Percentiles rank a stretch among this genome's conserved stretches.
Conservation (phyloP, 805 yeast species). For the Ogataea wickerhamii region DNA sequence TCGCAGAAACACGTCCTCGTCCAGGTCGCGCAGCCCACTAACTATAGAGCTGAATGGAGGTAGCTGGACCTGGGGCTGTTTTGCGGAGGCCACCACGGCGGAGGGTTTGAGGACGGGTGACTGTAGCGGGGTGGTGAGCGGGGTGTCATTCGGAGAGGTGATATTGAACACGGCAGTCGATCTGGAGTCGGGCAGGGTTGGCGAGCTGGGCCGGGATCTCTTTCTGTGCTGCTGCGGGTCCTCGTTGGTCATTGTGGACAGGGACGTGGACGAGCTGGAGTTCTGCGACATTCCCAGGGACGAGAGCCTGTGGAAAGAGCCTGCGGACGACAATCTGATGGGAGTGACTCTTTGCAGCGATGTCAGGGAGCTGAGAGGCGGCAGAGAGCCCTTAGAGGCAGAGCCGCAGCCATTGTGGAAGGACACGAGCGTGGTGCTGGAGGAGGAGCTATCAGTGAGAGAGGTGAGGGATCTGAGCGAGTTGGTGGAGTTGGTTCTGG, state of each 20-base stretch:
- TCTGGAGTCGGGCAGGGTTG: constrained; percentile 11
- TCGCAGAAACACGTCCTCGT: constrained; percentile 24
- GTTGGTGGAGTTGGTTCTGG: constrained; percentile 31
- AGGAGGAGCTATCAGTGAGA: constrained; percentile 25
- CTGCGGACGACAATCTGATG: constrained; percentile 30
- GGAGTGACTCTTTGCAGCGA: constrained; percentile 67
- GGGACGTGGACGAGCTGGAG: constrained; percentile 19
- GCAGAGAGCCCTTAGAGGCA: constrained; percentile 12
- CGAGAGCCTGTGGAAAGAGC: constrained; percentile 20
- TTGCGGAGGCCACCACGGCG: constrained; percentile 2
- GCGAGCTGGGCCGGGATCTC: constrained; percentile 35
- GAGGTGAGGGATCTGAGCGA: constrained; percentile 32
- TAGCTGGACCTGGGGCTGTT: constrained; percentile 21
- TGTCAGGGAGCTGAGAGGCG: constrained; percentile 34
- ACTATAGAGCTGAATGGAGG: constrained; percentile 35
- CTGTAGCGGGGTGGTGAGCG: constrained; percentile 34
- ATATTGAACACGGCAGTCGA: constrained; percentile 31
- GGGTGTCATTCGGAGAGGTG: constrained; percentile 34
- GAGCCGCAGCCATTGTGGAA: constrained; percentile 6
- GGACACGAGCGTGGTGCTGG: constrained; percentile 24
- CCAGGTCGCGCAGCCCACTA: constrained; percentile 25
- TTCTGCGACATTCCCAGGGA: constrained; percentile 15
- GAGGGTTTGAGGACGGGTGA: constrained; percentile 35
- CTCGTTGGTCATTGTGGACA: constrained; percentile 25
- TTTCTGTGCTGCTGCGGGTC: constrained; percentile 25